Percentiles rank a stretch among this genome's conserved stretches.
These are phyloP conservation scores for Eimeria necatrix DNA, from an alignment of 169 alveolate genomes.

Conservation along the genomic window DNA sequence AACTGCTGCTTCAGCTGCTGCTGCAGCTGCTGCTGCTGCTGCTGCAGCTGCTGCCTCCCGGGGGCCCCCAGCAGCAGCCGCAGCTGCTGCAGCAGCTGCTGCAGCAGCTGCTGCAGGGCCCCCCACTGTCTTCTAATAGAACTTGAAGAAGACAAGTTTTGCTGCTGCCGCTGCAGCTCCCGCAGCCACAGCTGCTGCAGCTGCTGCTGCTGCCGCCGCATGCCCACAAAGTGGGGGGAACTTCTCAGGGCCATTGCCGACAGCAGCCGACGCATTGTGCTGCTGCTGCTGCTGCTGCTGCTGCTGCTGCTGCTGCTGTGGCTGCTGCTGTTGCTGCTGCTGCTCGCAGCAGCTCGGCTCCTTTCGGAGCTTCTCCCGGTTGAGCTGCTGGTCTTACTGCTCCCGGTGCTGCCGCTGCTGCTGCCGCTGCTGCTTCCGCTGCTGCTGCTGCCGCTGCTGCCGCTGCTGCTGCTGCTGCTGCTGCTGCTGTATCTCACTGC, in stretches of 20 bases:
- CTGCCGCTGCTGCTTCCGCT: constrained; percentile 36
- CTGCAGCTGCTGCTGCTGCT: neutral
- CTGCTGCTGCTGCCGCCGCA: constrained; percentile 35
- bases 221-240: neutral
- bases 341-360: neutral
- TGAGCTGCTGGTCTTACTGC: neutral
- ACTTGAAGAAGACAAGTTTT: neutral
- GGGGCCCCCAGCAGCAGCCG: neutral
- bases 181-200: constrained; percentile 28
- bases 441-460: constrained; percentile 43
- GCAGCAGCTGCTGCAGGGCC: neutral
- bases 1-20: constrained; percentile 44
- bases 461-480: neutral
- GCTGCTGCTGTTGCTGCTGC: neutral
- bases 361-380: neutral
- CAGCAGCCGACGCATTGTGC: neutral
- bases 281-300: constrained; percentile 40
- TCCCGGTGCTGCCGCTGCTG: constrained; percentile 6
- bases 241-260: neutral
- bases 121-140: neutral
- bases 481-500: constrained; percentile 13
- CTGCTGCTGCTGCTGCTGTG: constrained; percentile 13
- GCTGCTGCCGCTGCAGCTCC: constrained; percentile 54
- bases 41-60: neutral
- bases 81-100: constrained; percentile 11